Conservation (phyloP, 371 early-diverging fungal genomes). For the Mortierella sp. region DNA sequence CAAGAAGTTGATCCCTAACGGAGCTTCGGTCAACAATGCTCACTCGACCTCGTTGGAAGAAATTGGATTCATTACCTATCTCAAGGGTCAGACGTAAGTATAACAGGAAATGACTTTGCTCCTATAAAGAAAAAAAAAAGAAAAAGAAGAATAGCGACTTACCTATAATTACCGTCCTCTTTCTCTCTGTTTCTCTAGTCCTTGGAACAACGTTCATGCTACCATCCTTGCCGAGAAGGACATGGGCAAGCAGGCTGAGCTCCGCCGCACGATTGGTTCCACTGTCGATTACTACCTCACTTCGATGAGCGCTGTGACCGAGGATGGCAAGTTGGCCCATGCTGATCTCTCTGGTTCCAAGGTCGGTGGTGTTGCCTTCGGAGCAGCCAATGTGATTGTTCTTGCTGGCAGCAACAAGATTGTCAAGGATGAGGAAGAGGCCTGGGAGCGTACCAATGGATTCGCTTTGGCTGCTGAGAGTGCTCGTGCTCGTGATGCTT, state of each 20-base stretch:
- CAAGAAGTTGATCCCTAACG: constrained; percentile 52
- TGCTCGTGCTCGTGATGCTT: constrained; percentile 56
- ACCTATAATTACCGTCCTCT: neutral
- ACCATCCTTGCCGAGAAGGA: constrained; percentile 45
- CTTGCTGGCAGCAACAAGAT: constrained; percentile 56
- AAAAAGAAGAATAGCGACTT: neutral
- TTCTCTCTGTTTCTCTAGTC: constrained; percentile 20
- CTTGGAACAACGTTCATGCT: constrained; percentile 52
- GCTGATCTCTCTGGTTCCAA: constrained; percentile 43
- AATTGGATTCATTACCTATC: constrained; percentile 56
- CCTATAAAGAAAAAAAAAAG: too few species aligned
- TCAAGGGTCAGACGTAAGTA: constrained; percentile 50
- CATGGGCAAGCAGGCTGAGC: constrained; percentile 37
- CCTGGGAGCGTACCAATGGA: constrained; percentile 51
- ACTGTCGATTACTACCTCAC: constrained; percentile 52
- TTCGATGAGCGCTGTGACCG: constrained; percentile 47
- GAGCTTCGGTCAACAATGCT: constrained; percentile 50
- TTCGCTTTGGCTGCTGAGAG: constrained; percentile 51
- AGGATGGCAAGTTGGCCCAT: constrained; percentile 48
- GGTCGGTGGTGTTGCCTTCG: constrained; percentile 48
- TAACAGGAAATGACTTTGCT: too few species aligned
- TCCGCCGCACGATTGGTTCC: constrained; percentile 45
- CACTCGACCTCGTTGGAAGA: constrained; percentile 58
- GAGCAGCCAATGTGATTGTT: constrained; percentile 51
- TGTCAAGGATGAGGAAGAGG: constrained; percentile 54